phyloP scores from a whole-genome alignment of 177 flowering plant genomes.

The Vitis hybrid region DNA sequence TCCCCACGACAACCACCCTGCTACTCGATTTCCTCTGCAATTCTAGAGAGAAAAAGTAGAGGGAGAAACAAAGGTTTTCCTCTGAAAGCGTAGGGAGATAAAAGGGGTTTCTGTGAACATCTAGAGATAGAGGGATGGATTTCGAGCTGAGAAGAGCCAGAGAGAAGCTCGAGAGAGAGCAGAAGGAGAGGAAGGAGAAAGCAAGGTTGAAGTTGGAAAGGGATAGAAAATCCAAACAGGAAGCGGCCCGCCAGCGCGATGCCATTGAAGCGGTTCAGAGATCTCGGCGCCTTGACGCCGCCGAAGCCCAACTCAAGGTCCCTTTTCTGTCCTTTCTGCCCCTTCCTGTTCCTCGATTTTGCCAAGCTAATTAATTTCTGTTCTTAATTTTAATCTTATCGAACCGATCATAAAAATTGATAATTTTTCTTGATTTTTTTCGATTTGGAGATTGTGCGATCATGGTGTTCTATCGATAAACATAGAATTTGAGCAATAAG shows the following conservation, averaged over 20 bases:
- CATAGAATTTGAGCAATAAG: no score
- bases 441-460: no score
- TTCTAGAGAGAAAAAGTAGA: not conserved
- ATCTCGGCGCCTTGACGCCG: constrained; percentile 71
- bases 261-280: constrained; percentile 83
- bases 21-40: not conserved
- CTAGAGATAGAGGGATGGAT: constrained; percentile 54
- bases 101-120: not conserved
- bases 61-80: not conserved
- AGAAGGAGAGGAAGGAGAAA: constrained; percentile 77
- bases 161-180: constrained; percentile 91
- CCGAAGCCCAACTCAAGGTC: constrained; percentile 81
- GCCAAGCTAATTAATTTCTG: not conserved
- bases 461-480: no score
- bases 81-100: not conserved
- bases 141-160: constrained; percentile 90
- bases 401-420: no score
- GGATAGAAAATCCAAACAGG: constrained; percentile 71
- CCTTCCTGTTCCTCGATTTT: not conserved
- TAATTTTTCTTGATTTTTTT: no score
- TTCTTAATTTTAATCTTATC: not conserved
- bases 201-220: constrained; percentile 59
- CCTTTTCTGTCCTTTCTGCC: not conserved
- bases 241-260: constrained; percentile 65
- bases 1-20: no score